Evolutionary conservation across 257 asterid genomes (phyloP).

Genomic region (Phtheirospermum japonicum): DNA sequence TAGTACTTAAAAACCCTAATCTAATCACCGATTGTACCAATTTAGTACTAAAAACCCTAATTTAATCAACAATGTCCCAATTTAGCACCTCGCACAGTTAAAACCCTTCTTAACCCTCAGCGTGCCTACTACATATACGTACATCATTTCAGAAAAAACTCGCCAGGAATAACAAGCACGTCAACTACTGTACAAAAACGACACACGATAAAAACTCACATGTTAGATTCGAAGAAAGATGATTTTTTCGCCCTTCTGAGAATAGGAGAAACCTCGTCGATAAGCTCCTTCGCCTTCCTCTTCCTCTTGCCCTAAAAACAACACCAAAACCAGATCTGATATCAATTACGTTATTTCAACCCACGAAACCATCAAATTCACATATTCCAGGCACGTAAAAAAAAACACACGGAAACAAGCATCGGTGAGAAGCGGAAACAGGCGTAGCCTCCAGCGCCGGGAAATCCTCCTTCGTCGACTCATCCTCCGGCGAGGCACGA

Average conservation of each 20-base stretch:
- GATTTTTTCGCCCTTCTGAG: conserved; percentile 43
- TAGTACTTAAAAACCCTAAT: too few relatives aligned
- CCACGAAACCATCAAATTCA: too few relatives aligned
- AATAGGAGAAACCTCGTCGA: conserved; percentile 61
- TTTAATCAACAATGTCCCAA: neutral
- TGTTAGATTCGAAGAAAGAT: conserved; percentile 39
- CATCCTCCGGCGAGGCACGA: conserved; percentile 27
- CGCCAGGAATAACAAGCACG: conserved; percentile 1
- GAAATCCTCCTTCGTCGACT: conserved; percentile 26
- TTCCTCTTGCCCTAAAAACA: conserved; percentile 73
- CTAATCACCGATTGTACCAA: too few relatives aligned
- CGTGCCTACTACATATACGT: too few relatives aligned
- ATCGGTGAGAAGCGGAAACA: conserved; percentile 27
- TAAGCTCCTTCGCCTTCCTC: conserved; percentile 81
- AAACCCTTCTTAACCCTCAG: conserved; percentile 2
- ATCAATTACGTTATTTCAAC: conserved; percentile 28
- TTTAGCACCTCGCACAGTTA: neutral
- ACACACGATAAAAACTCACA: conserved; percentile 31
- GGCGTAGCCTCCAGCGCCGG: conserved; percentile 32
- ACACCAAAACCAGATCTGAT: conserved; percentile 53
- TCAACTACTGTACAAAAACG: neutral
- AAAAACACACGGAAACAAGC: conserved; percentile 38
- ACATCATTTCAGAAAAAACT: too few relatives aligned
- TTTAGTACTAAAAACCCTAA: too few relatives aligned
- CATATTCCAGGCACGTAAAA: neutral